Percentiles rank a stretch among this genome's conserved stretches.
Conservation (phyloP, 1,284 basidiomycete species). For the Boletus sp. region DNA sequence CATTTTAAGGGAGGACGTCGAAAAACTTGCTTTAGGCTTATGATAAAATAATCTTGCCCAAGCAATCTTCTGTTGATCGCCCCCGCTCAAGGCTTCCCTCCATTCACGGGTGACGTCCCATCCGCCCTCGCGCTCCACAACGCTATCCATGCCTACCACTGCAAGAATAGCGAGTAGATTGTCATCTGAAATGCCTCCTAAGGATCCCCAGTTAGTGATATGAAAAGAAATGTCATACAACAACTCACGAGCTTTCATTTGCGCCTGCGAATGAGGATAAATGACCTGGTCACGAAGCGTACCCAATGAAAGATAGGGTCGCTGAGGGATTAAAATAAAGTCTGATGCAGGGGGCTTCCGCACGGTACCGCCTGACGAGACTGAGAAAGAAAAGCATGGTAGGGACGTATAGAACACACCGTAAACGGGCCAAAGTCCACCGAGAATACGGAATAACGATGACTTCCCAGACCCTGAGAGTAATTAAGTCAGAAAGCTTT, state of each 20-base stretch:
- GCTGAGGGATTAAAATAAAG: constrained; percentile 94
- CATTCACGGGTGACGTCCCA: constrained; percentile 90
- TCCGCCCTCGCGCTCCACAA: constrained; percentile 95
- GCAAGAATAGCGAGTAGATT: constrained; percentile 74
- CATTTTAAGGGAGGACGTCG: background rate
- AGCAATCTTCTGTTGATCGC: constrained; percentile 88
- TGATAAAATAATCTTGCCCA: constrained; percentile 98
- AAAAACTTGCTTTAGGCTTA: constrained; percentile 68
- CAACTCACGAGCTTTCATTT: constrained; percentile 68
- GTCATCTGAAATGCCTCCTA: constrained; percentile 70
- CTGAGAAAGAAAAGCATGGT: background rate
- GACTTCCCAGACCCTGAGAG: constrained; percentile 77
- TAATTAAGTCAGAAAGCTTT: constrained; percentile 3
- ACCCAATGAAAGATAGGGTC: constrained; percentile 90
- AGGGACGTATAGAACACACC: constrained; percentile 38
- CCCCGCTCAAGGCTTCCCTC: constrained; percentile 88
- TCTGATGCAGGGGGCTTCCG: constrained; percentile 86
- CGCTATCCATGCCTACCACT: constrained; percentile 81
- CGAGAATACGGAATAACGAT: constrained; percentile 90
- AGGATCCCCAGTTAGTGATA: constrained; percentile 6
- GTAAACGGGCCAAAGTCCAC: constrained; percentile 96
- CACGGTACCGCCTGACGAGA: constrained; percentile 69
- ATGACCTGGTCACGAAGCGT: constrained; percentile 92
- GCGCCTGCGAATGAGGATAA: constrained; percentile 78
- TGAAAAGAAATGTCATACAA: background rate